phyloP scores from a whole-genome alignment of 2,329 filamentous ascomycete genomes.

The Trichoderma sp. region DNA sequence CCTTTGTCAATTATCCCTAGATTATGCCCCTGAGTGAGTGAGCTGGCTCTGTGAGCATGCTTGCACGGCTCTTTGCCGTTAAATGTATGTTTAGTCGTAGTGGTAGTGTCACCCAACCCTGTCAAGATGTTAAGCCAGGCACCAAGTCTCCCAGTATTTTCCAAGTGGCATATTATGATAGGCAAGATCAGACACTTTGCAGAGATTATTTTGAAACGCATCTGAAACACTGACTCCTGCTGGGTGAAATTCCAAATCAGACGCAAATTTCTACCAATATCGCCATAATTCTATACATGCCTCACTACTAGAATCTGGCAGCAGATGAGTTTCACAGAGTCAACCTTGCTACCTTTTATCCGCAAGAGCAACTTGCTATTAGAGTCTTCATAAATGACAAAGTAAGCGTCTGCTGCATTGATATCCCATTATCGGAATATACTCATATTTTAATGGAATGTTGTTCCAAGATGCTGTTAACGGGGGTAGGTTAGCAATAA shows the following conservation, averaged over 20 bases:
- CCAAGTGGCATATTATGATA: not conserved
- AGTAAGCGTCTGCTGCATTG: not conserved
- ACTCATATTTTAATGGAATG: constrained; percentile 1
- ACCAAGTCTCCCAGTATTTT: not conserved
- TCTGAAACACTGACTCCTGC: not conserved
- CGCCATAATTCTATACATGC: constrained; percentile 6
- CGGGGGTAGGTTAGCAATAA: not conserved
- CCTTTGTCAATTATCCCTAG: not conserved
- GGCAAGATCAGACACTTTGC: not conserved
- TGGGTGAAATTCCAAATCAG: not conserved
- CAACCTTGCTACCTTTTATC: constrained; percentile 3
- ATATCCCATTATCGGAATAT: not conserved
- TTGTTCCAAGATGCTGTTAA: constrained; percentile 12
- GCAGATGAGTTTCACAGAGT: not conserved
- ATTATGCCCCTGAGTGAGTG: not conserved
- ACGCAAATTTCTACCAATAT: not conserved
- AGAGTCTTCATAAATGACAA: not conserved
- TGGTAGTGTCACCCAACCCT: not conserved
- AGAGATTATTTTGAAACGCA: not conserved
- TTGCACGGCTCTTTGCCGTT: not conserved
- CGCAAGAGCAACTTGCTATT: not conserved
- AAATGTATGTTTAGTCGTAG: not conserved
- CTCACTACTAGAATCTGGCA: not conserved
- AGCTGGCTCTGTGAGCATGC: constrained; percentile 1
- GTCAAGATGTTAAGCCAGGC: not conserved